Percentiles rank a stretch among this genome's conserved stretches.
Evolutionary conservation across 2,329 filamentous ascomycete species (phyloP).

Genomic region (Elsinoe fawcettii): DNA sequence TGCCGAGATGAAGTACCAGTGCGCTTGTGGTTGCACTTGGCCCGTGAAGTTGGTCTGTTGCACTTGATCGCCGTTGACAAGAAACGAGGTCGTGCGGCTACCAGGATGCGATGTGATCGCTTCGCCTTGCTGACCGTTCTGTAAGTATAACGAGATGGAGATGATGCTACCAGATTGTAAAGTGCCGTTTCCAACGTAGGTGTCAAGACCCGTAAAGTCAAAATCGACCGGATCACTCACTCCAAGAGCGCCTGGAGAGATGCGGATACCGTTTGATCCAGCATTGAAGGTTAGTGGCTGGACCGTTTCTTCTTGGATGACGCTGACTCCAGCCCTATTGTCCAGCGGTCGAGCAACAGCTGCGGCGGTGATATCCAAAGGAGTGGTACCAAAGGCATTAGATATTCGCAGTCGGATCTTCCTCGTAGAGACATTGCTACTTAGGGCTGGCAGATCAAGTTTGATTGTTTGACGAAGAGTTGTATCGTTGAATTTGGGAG

Average conservation of each 20-base stretch:
- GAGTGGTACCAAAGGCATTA: slow-evolving; percentile 56
- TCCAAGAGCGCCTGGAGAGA: slow-evolving; percentile 48
- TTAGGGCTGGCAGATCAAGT: slow-evolving; percentile 47
- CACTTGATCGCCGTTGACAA: slow-evolving; percentile 51
- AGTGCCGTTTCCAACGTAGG: slow-evolving; percentile 19
- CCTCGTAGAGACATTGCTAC: slow-evolving; percentile 1
- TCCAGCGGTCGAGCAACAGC: slow-evolving; percentile 50
- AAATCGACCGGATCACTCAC: slow-evolving; percentile 57
- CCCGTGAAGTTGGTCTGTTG: slow-evolving; percentile 39
- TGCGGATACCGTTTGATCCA: slow-evolving; percentile 44
- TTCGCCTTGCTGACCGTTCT: slow-evolving; percentile 48
- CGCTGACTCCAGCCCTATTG: slow-evolving; percentile 46
- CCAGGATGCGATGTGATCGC: slow-evolving; percentile 58
- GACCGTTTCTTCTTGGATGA: slow-evolving; percentile 46
- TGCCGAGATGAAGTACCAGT: slow-evolving; percentile 54
- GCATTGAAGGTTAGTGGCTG: slow-evolving; percentile 50
- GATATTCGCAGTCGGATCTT: slow-evolving; percentile 56
- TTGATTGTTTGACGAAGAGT: slow-evolving; percentile 61
- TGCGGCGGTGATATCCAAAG: slow-evolving; percentile 52
- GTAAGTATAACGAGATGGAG: slow-evolving; percentile 52
- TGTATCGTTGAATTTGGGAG: slow-evolving; percentile 51
- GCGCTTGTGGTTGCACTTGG: slow-evolving; percentile 24
- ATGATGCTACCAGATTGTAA: slow-evolving; percentile 46
- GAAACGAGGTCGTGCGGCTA: slow-evolving; percentile 55
- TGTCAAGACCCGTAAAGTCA: slow-evolving; percentile 6